phyloP scores from a whole-genome alignment of 2,329 filamentous ascomycete genomes.

The Ophiostoma novo-ulmi region DNA sequence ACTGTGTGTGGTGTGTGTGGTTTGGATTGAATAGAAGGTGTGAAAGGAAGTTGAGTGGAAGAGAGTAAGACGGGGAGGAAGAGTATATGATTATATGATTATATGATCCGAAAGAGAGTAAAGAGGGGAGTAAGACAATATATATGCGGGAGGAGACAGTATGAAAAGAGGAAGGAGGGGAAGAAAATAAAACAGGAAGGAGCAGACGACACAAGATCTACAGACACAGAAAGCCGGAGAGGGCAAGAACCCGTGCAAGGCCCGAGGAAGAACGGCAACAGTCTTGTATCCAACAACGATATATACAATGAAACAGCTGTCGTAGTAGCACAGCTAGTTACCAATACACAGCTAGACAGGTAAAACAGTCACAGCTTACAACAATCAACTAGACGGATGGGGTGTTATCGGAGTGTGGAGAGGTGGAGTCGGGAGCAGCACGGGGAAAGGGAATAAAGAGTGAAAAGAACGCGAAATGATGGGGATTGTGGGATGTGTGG shows the following conservation, averaged over 20 bases:
- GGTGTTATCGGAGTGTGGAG: conserved; percentile 3
- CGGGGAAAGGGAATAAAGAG: conserved; percentile 9
- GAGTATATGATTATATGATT: background rate
- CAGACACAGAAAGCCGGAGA: background rate
- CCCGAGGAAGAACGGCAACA: conserved; percentile 1
- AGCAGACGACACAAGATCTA: background rate
- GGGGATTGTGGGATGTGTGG: background rate
- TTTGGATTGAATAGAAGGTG: conserved; percentile 1
- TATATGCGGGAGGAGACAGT: background rate
- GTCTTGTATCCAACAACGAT: background rate
- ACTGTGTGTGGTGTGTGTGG: background rate
- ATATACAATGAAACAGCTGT: background rate
- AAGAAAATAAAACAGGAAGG: background rate
- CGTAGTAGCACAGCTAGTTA: background rate
- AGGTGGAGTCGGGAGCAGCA: background rate
- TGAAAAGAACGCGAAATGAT: background rate
- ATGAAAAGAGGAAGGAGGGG: background rate
- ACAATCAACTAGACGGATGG: background rate
- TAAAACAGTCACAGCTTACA: background rate
- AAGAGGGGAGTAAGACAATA: background rate
- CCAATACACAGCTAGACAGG: background rate
- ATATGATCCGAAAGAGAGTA: background rate
- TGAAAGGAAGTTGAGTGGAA: background rate
- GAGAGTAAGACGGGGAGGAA: background rate
- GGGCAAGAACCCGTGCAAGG: background rate